A percentile compares a stretch with the other conserved stretches of the same genome.
Evolutionary conservation across 768 basidiomycete species (phyloP).

Genomic region (Pholiota molesta): DNA sequence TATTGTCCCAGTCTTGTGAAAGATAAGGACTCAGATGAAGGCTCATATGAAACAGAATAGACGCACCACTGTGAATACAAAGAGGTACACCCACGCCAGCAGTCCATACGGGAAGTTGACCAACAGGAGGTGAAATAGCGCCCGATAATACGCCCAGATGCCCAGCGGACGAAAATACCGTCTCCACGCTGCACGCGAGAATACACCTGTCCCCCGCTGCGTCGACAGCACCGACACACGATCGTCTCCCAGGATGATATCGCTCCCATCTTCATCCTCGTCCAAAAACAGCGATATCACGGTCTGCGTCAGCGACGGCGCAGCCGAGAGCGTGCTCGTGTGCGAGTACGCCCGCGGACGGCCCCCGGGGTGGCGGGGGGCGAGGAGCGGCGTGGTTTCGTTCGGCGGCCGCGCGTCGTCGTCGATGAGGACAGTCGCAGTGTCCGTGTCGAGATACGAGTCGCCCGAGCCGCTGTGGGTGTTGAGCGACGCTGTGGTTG

Average conservation of each 20-base stretch:
- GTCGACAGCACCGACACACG: conserved; percentile 10
- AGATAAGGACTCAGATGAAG: neutral
- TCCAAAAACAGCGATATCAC: conserved; percentile 68
- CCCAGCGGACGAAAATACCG: conserved; percentile 69
- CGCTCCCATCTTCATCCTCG: conserved; percentile 44
- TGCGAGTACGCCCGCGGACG: conserved; percentile 62
- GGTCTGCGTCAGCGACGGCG: conserved; percentile 71
- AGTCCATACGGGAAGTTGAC: conserved; percentile 82
- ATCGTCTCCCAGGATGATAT: conserved; percentile 27
- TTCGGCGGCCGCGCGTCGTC: conserved; percentile 36
- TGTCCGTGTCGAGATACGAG: conserved; percentile 37
- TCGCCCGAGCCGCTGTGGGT: conserved; percentile 35
- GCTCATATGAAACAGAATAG: neutral
- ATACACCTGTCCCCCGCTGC: conserved; percentile 26
- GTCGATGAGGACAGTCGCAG: conserved; percentile 28
- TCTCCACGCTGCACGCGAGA: conserved; percentile 43
- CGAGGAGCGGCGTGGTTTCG: conserved; percentile 51
- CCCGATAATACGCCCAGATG: conserved; percentile 58
- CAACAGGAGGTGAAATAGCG: conserved; percentile 69
- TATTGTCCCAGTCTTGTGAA: conserved; percentile 69
- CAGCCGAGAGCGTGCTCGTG: conserved; percentile 54
- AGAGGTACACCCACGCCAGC: conserved; percentile 77
- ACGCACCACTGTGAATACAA: conserved; percentile 80
- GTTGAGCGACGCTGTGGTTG: conserved; percentile 18
- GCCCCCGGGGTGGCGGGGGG: conserved; percentile 26